A percentile compares a stretch with the other conserved stretches of the same genome.
These are phyloP conservation scores for Carnegiea gigantea DNA, from an alignment of 179 eudicot species.

Conservation along the genomic window DNA sequence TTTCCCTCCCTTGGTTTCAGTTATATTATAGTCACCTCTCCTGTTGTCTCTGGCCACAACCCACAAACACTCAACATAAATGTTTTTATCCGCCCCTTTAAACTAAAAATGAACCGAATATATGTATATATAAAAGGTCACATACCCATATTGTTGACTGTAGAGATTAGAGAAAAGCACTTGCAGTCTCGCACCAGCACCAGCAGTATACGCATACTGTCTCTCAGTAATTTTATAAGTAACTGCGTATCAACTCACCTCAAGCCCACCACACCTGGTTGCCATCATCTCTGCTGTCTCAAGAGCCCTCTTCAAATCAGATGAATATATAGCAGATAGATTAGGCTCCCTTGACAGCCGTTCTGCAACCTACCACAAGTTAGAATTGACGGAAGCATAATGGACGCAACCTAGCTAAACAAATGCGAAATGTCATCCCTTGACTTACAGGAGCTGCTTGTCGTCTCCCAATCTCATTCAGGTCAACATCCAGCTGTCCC, in stretches of 20 bases:
- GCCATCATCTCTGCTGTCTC: slow-evolving; percentile 80
- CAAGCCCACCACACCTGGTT: slow-evolving; percentile 52
- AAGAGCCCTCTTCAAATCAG: slow-evolving; percentile 78
- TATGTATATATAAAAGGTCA: no score
- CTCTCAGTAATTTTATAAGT: neutral
- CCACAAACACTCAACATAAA: no score
- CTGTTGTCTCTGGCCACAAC: no score
- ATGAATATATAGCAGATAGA: slow-evolving; percentile 72
- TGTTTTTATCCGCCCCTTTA: no score
- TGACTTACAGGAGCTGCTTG: slow-evolving; percentile 66
- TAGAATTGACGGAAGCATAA: slow-evolving; percentile 9
- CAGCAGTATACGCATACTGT: neutral
- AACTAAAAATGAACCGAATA: no score
- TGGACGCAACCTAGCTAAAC: neutral
- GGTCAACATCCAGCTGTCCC: slow-evolving; percentile 75
- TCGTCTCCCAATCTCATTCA: slow-evolving; percentile 63
- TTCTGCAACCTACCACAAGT: slow-evolving; percentile 62
- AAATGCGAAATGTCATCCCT: slow-evolving; percentile 1
- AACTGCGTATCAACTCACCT: slow-evolving; percentile 39
- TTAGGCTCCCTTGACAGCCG: slow-evolving; percentile 64
- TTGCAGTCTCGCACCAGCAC: no score
- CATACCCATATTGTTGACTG: no score
- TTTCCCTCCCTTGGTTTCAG: no score
- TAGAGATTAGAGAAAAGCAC: no score
- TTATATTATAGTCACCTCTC: no score